These are phyloP conservation scores for Chaetomiaceae sp. DNA, from an alignment of 2,329 filamentous ascomycete genomes.

Conservation along the genomic window DNA sequence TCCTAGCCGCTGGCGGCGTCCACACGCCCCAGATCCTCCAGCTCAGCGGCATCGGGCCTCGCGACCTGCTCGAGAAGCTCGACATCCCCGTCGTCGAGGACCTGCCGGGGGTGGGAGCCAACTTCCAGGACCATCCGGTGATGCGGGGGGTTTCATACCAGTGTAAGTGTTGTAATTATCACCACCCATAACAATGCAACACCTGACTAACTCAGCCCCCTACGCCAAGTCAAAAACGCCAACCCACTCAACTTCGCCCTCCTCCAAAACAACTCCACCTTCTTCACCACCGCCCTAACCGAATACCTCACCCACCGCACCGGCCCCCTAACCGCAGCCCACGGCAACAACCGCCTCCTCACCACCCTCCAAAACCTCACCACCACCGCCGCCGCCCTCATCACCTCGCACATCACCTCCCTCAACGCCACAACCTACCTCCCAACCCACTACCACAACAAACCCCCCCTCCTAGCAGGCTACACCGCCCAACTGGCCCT, in stretches of 20 bases:
- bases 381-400: neutral
- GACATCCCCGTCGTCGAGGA: slow-evolving; percentile 40
- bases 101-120: slow-evolving; percentile 45
- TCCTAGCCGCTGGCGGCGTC: slow-evolving; percentile 38
- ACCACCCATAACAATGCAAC: too few species aligned
- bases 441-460: slow-evolving; percentile 29
- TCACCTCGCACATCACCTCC: neutral
- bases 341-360: neutral
- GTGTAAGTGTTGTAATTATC: slow-evolving; percentile 8
- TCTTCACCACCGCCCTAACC: slow-evolving; percentile 4
- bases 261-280: slow-evolving; percentile 3
- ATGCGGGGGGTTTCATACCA: slow-evolving; percentile 9
- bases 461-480: slow-evolving; percentile 23
- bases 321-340: slow-evolving; percentile 9
- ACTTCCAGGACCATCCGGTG: slow-evolving; percentile 39
- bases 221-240: slow-evolving; percentile 26
- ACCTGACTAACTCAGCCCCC: too few species aligned
- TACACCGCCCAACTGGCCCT: slow-evolving; percentile 33
- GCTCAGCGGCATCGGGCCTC: slow-evolving; percentile 45
- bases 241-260: slow-evolving; percentile 20
- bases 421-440: neutral
- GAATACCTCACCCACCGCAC: slow-evolving; percentile 15
- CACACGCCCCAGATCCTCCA: slow-evolving; percentile 44
- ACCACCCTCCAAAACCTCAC: slow-evolving; percentile 10
- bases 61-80: slow-evolving; percentile 32